phyloP scores from a whole-genome alignment of 169 alveolate genomes.

The Plasmodium relictum region DNA sequence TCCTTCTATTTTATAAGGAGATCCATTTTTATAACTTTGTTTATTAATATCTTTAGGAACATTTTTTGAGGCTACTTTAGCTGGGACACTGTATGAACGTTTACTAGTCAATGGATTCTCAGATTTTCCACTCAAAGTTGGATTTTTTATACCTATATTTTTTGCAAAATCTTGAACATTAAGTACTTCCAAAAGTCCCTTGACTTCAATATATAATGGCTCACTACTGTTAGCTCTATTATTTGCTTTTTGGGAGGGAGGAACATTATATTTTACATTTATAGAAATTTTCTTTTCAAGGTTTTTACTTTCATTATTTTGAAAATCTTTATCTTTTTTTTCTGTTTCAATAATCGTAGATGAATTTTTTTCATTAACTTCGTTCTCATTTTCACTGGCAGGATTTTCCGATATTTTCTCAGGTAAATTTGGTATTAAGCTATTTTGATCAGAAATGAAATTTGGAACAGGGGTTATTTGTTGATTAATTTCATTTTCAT shows the following conservation, averaged over 20 bases:
- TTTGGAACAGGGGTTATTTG: background rate
- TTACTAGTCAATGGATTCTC: conserved; percentile 26
- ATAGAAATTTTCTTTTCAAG: conserved; percentile 3
- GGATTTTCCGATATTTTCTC: conserved; percentile 12
- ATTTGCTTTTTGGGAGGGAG: conserved; percentile 20
- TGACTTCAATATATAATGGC: conserved; percentile 68
- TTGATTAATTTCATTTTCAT: conserved; percentile 1
- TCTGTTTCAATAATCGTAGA: conserved; percentile 23
- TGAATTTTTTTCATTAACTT: conserved; percentile 26
- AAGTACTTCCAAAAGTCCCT: conserved; percentile 69
- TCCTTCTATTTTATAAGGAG: conserved; percentile 21
- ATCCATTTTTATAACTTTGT: conserved; percentile 29
- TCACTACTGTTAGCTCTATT: background rate
- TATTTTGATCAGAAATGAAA: background rate
- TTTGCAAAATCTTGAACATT: conserved; percentile 67
- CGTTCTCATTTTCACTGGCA: conserved; percentile 9
- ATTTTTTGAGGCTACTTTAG: conserved; percentile 41
- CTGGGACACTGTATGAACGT: conserved; percentile 66
- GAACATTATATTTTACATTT: conserved; percentile 3
- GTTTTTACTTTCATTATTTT: conserved; percentile 4
- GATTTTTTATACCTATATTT: conserved; percentile 26
- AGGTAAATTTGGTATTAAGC: background rate
- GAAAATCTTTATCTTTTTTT: conserved; percentile 23
- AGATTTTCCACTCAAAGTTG: conserved; percentile 11
- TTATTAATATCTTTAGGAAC: conserved; percentile 18